Evolutionary conservation across 2,329 filamentous ascomycete genomes (phyloP).

Genomic region (Iodosphaeria phyllophila): DNA sequence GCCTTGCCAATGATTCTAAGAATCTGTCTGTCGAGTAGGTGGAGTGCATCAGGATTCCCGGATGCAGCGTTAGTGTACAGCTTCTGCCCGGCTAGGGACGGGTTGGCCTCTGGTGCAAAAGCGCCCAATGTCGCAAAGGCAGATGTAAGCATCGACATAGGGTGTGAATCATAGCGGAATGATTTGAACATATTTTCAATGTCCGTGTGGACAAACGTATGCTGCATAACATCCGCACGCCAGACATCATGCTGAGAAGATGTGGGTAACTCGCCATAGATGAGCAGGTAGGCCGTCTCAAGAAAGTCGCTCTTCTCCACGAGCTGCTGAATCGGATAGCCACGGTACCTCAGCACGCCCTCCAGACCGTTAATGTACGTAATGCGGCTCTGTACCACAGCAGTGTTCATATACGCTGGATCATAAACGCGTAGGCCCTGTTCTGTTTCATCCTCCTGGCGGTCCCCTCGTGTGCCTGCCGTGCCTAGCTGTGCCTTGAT

Average conservation of each 20-base stretch:
- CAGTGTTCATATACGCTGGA: constrained; percentile 34
- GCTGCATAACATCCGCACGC: constrained; percentile 29
- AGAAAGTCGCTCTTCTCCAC: constrained; percentile 28
- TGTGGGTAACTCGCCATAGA: constrained; percentile 30
- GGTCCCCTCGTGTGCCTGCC: no score
- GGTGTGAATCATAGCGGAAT: constrained; percentile 30
- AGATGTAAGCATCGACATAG: constrained; percentile 31
- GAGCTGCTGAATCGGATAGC: constrained; percentile 31
- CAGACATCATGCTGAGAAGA: constrained; percentile 19
- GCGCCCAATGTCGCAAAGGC: constrained; percentile 29
- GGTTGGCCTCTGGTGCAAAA: constrained; percentile 29
- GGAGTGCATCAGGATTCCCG: constrained; percentile 20
- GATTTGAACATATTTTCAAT: constrained; percentile 30
- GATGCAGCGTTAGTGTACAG: constrained; percentile 26
- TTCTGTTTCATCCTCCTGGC: constrained; percentile 24
- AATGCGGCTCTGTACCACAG: constrained; percentile 27
- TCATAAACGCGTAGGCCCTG: constrained; percentile 30
- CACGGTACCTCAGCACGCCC: constrained; percentile 30
- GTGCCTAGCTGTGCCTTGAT: constrained; percentile 18
- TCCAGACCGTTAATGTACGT: constrained; percentile 33
- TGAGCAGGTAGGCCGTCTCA: constrained; percentile 28
- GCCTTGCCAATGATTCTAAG: constrained; percentile 31
- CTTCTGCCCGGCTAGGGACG: constrained; percentile 28
- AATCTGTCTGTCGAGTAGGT: constrained; percentile 30
- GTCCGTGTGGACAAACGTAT: constrained; percentile 28